These are phyloP conservation scores for Gymnopilus junonius DNA, from an alignment of 768 basidiomycete genomes.

Conservation along the genomic window DNA sequence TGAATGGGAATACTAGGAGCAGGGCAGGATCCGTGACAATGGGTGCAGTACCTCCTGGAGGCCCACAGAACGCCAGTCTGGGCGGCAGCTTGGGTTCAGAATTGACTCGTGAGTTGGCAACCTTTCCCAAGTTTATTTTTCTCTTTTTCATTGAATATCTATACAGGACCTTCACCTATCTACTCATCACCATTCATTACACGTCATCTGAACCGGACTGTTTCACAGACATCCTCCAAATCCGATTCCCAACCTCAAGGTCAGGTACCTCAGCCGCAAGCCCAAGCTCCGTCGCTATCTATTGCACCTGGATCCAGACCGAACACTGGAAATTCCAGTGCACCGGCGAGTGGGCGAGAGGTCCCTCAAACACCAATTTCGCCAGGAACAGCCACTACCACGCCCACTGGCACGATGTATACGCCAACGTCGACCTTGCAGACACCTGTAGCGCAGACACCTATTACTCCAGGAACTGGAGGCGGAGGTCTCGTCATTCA, in stretches of 20 bases:
- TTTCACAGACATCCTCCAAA: conserved; percentile 65
- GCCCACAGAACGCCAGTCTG: conserved; percentile 32
- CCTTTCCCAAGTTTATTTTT: not conserved
- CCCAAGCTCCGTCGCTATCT: conserved; percentile 10
- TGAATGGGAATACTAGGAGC: conserved; percentile 18
- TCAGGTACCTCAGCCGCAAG: conserved; percentile 3
- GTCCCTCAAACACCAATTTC: conserved; percentile 22
- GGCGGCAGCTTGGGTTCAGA: conserved; percentile 43
- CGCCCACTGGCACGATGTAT: conserved; percentile 25
- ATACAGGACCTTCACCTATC: conserved; percentile 52
- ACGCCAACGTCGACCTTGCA: conserved; percentile 28
- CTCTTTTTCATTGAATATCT: not conserved
- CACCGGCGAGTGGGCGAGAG: not conserved
- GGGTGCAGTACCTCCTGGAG: not conserved
- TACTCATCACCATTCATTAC: conserved; percentile 60
- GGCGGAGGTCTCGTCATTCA: conserved; percentile 10
- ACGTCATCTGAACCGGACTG: conserved; percentile 67
- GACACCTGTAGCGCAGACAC: conserved; percentile 19
- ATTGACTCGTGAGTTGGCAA: conserved; percentile 45
- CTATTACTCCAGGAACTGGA: conserved; percentile 3
- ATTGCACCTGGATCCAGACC: not conserved
- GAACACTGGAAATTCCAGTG: conserved; percentile 2
- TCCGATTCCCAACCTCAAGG: conserved; percentile 41
- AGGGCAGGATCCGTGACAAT: conserved; percentile 24
- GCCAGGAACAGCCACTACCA: conserved; percentile 17